phyloP scores from a whole-genome alignment of 2,329 filamentous ascomycete species.

The Exophiala alcalophila region DNA sequence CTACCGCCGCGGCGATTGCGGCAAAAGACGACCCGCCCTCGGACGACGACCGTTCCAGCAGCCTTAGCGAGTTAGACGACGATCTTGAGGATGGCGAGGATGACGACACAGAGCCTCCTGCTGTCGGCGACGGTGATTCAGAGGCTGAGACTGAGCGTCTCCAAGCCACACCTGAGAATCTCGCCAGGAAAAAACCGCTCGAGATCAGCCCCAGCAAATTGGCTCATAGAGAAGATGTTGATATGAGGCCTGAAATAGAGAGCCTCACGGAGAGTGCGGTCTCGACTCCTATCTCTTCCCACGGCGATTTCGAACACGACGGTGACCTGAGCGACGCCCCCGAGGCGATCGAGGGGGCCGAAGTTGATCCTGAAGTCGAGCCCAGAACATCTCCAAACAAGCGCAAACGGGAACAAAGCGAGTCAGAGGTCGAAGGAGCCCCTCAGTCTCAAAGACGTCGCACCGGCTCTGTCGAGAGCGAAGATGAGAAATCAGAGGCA shows the following conservation, averaged over 20 bases:
- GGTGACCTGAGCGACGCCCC: conserved; percentile 25
- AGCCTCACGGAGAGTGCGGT: conserved; percentile 39
- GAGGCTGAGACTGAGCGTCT: conserved; percentile 94
- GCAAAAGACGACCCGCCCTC: conserved; percentile 45
- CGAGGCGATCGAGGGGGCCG: conserved; percentile 24
- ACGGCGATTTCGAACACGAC: conserved; percentile 27
- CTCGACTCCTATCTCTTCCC: conserved; percentile 29
- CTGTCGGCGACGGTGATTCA: conserved; percentile 63
- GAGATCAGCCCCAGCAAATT: conserved; percentile 76
- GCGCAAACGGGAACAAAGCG: conserved; percentile 34
- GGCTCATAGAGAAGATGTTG: conserved; percentile 47
- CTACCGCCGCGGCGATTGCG: conserved; percentile 36
- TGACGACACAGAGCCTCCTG: conserved; percentile 28
- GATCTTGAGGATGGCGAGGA: conserved; percentile 50
- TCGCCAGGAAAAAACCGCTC: conserved; percentile 54
- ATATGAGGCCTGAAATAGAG: conserved; percentile 31
- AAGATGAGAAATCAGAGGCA: conserved; percentile 32
- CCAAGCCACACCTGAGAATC: conserved; percentile 76
- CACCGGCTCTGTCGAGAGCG: conserved; percentile 37
- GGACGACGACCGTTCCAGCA: conserved; percentile 78
- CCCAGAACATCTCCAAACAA: conserved; percentile 32
- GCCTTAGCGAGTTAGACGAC: conserved; percentile 88
- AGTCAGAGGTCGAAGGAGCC: conserved; percentile 24
- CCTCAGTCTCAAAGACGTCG: conserved; percentile 39
- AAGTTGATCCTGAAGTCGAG: conserved; percentile 21